Evolutionary conservation across 768 basidiomycete species (phyloP), one percentile per base, ranked within the genome.

Genomic region (Mycena chlorophos): DNA sequence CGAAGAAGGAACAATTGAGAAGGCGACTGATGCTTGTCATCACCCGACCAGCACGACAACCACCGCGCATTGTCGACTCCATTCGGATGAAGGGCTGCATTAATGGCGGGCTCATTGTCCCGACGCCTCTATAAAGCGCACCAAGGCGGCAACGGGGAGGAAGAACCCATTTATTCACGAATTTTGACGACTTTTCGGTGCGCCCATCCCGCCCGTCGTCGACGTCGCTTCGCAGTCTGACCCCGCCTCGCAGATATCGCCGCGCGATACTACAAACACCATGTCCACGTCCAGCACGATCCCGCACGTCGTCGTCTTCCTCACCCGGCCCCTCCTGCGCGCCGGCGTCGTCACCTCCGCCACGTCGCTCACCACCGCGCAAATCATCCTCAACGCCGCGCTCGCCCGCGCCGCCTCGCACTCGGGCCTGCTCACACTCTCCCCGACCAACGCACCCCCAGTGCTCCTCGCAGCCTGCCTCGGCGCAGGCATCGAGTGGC

Each of bases 301-400:
- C 20, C 30, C 48, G 17, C 48, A 49, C 22, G 26, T 49, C 48
- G 48, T 49, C 30, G 20, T 34, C 27, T 49, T 16, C 30, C 48
- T 49, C 48, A 49, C 48, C 28, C 48, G 48, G 27, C 29, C 48
- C 5, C 48, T 49, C 22, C 23, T 34, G 29, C n/a, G 6, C 8
- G 27, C 48, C 22, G 27, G 27, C 14, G 14, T 34, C 25, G 4
- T n/a, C n/a, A n/a, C n/a, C n/a, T n/a, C 13, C 22, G 48, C 48
- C 28, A 34, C 48, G 8, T 46, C 45, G 8, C 13, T 49, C 5
- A 20, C 48, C 19, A 49, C 48, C 30, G 48, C 48, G 27, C 48
- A 49, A 25, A 20, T 34, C 48, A 49, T 49, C 48, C 48, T 49
- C 27, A 17, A 29, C 28, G 48, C 48, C 19, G 5, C 48, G 4